Conservation (phyloP, 129 eudicot genomes). For the Flaveria ramosissima region DNA sequence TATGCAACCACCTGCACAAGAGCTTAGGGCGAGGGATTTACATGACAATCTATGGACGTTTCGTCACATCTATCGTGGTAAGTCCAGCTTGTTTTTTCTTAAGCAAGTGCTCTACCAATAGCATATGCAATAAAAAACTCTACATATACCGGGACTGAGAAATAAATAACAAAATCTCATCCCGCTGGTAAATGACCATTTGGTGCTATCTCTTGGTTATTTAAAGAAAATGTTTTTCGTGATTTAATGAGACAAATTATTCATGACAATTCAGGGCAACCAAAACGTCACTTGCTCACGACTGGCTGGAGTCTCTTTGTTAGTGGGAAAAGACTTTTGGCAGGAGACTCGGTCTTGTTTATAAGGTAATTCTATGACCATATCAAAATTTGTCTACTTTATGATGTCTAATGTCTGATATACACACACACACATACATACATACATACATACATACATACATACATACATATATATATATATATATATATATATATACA, state of each 20-base stretch:
- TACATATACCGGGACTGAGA: not conserved
- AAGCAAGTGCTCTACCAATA: constrained; percentile 6
- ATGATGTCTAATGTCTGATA: not conserved
- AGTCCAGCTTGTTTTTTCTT: constrained; percentile 18
- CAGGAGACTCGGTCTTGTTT: constrained; percentile 94
- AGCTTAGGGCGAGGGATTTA: constrained; percentile 81
- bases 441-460: too few species aligned
- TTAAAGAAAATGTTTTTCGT: not conserved
- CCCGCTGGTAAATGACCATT: not conserved
- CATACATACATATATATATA: too few species aligned
- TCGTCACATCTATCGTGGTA: constrained; percentile 97
- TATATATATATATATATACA: too few species aligned
- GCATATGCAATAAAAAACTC: not conserved
- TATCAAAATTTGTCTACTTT: not conserved
- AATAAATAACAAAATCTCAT: not conserved
- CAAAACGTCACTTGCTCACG: constrained; percentile 95
- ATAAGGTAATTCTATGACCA: constrained; percentile 56
- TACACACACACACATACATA: too few species aligned
- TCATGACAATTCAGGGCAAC: constrained; percentile 65
- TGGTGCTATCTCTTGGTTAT: not conserved
- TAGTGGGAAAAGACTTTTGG: constrained; percentile 88
- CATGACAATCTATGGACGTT: constrained; percentile 88
- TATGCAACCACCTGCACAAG: constrained; percentile 99
- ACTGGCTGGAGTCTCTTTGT: constrained; percentile 99
- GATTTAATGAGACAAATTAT: constrained; percentile 10